Evolutionary conservation across 345 rosid species (phyloP).

Genomic region (Eucalyptus tenuipes): DNA sequence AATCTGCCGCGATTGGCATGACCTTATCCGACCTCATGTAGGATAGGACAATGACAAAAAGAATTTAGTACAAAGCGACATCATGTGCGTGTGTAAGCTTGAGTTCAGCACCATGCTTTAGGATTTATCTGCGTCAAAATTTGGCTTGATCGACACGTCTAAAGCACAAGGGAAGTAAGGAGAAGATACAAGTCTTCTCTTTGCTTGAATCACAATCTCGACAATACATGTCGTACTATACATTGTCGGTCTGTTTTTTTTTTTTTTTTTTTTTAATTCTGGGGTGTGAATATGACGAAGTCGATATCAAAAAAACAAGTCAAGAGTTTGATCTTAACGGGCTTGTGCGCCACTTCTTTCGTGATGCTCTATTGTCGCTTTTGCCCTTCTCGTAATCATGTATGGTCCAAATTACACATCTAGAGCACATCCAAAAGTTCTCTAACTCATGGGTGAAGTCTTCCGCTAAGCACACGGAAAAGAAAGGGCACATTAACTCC

Average conservation of each 20-base stretch:
- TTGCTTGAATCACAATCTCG: not conserved
- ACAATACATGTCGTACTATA: not conserved
- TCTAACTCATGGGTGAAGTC: not conserved
- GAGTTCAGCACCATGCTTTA: not conserved
- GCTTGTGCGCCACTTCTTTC: not conserved
- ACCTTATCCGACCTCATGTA: not conserved
- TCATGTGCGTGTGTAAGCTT: not conserved
- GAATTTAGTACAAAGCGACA: not conserved
- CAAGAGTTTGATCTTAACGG: not conserved
- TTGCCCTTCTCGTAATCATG: not conserved
- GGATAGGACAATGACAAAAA: not conserved
- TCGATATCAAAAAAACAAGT: not conserved
- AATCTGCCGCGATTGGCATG: not conserved
- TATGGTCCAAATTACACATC: not conserved
- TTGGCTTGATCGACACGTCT: not conserved
- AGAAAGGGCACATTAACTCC: not conserved
- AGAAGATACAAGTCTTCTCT: not conserved
- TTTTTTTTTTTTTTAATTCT: no score
- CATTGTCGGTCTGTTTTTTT: not conserved
- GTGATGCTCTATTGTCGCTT: not conserved
- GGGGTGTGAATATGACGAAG: not conserved
- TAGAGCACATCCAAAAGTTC: not conserved
- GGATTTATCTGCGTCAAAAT: not conserved
- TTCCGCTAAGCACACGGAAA: not conserved
- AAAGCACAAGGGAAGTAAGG: not conserved